Percentiles rank a stretch among this genome's conserved stretches.
Conservation (phyloP, 2,329 filamentous ascomycete genomes). For the Rhynchosporium agropyri region DNA sequence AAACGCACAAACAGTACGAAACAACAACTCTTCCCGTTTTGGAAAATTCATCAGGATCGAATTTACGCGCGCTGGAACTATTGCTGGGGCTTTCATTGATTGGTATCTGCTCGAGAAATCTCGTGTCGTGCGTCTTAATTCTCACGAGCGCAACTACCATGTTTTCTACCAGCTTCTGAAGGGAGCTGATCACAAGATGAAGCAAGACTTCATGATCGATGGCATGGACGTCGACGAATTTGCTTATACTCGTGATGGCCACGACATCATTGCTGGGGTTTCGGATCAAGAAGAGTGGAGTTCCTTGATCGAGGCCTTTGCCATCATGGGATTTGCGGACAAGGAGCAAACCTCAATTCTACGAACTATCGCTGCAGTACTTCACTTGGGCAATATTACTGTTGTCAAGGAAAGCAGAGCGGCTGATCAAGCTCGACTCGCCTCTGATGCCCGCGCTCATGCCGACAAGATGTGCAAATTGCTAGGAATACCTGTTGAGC, state of each 20-base stretch:
- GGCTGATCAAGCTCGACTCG: slow-evolving; percentile 85
- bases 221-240: slow-evolving; percentile 82
- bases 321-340: slow-evolving; percentile 89
- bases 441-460: slow-evolving; percentile 72
- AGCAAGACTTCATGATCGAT: slow-evolving; percentile 74
- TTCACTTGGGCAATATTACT: slow-evolving; percentile 90
- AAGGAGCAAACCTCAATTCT: slow-evolving; percentile 83
- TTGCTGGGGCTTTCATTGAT: slow-evolving; percentile 94
- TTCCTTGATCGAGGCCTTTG: slow-evolving; percentile 85
- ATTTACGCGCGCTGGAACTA: slow-evolving; percentile 84
- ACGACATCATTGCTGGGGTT: slow-evolving; percentile 87
- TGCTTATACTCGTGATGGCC: slow-evolving; percentile 86
- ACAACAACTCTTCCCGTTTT: slow-evolving; percentile 98
- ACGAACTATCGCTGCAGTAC: slow-evolving; percentile 83
- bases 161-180: slow-evolving; percentile 94
- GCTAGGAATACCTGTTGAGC: slow-evolving; percentile 80
- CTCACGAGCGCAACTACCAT: slow-evolving; percentile 92
- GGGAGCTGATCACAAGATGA: slow-evolving; percentile 74
- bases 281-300: slow-evolving; percentile 93
- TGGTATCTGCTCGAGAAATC: slow-evolving; percentile 99
- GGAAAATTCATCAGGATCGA: slow-evolving; percentile 99
- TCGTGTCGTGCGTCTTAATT: slow-evolving; percentile 86
- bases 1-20: slow-evolving; percentile 95
- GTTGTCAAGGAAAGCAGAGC: slow-evolving; percentile 89
- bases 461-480: slow-evolving; percentile 80